phyloP scores from a whole-genome alignment of 2,329 filamentous ascomycete genomes.

The Escovopsis sp. region DNA sequence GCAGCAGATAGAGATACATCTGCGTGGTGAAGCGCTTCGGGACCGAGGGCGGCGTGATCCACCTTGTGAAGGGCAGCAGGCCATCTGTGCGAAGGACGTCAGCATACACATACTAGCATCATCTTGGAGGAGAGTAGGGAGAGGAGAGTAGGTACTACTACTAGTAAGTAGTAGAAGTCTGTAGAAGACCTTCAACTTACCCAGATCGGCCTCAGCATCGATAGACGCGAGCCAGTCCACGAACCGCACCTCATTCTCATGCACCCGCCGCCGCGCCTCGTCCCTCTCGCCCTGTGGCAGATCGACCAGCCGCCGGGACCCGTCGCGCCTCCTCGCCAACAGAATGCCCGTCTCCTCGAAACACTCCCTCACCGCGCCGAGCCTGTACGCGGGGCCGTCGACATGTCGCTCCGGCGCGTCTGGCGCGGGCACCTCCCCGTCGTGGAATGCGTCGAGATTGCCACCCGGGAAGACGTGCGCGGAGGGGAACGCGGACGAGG shows the following conservation, averaged over 20 bases:
- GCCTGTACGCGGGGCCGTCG: conserved; percentile 60
- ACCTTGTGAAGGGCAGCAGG: conserved; percentile 73
- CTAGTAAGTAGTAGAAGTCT: not conserved
- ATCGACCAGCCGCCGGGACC: conserved; percentile 44
- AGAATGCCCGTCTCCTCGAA: conserved; percentile 93
- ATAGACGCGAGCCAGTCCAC: conserved; percentile 42
- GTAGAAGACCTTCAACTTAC: conserved; percentile 22
- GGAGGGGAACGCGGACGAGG: conserved; percentile 70
- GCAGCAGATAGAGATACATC: conserved; percentile 91
- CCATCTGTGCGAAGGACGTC: conserved; percentile 27
- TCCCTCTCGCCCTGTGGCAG: conserved; percentile 46
- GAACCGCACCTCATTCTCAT: conserved; percentile 51
- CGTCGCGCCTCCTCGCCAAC: conserved; percentile 42
- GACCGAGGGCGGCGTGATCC: conserved; percentile 66
- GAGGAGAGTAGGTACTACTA: not conserved
- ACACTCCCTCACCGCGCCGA: conserved; percentile 75
- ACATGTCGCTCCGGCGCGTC: conserved; percentile 43
- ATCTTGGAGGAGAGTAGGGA: not conserved
- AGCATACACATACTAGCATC: not conserved
- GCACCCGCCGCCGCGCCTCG: conserved; percentile 50
- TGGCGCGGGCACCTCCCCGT: conserved; percentile 38
- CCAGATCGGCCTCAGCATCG: conserved; percentile 48
- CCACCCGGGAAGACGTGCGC: conserved; percentile 95
- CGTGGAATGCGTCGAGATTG: conserved; percentile 62
- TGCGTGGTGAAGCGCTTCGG: conserved; percentile 79